Conservation (phyloP, 148 eudicot genomes). For the Selenicereus undatus region DNA sequence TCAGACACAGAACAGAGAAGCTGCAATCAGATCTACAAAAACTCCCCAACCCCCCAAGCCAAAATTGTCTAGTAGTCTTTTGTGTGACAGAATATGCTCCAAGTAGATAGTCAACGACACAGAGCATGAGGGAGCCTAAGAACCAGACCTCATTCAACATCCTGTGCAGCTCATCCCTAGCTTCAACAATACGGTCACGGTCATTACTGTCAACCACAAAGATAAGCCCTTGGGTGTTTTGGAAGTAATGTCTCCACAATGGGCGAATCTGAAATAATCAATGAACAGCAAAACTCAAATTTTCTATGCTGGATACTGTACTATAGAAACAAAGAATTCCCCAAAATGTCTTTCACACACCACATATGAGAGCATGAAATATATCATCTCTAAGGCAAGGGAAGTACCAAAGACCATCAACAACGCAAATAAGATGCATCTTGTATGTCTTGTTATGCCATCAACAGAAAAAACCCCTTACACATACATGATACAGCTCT, state of each 20-base stretch:
- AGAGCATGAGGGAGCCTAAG: background rate
- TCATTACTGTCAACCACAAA: constrained; percentile 38
- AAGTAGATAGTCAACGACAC: background rate
- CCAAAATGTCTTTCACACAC: background rate
- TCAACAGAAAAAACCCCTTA: too few species aligned
- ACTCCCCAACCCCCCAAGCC: background rate
- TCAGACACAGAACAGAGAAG: background rate
- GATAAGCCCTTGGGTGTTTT: constrained; percentile 38
- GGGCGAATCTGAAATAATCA: constrained; percentile 31
- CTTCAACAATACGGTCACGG: constrained; percentile 38
- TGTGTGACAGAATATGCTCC: background rate
- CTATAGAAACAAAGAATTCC: background rate
- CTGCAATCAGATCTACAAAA: background rate
- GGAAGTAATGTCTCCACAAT: constrained; percentile 41
- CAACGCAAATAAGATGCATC: too few species aligned
- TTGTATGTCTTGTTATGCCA: too few species aligned
- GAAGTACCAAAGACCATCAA: background rate
- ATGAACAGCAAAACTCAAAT: background rate
- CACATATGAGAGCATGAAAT: background rate
- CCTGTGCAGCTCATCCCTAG: constrained; percentile 35
- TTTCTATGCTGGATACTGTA: background rate
- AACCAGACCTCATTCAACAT: constrained; percentile 33
- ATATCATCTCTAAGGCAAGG: background rate
- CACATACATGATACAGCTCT: too few species aligned
- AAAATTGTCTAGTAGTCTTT: background rate